These are phyloP conservation scores for Cercospora berteroae DNA, from an alignment of 2,329 filamentous ascomycete species.

Conservation along the genomic window DNA sequence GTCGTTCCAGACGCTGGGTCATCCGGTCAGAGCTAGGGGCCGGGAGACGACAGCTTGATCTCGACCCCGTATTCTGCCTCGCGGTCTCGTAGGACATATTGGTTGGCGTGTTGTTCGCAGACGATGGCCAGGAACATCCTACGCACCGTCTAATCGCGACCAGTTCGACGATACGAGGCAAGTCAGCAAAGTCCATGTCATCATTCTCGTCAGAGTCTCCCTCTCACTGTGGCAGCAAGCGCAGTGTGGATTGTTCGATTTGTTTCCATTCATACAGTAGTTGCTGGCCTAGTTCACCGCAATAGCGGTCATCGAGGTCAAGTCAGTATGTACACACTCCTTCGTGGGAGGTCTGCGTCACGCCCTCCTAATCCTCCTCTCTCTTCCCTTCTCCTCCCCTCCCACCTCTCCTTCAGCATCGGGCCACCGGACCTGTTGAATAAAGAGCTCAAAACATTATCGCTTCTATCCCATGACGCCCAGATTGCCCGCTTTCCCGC, in stretches of 20 bases:
- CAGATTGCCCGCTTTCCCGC: not conserved
- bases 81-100: not conserved
- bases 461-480: constrained; percentile 2
- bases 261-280: not conserved
- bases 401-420: constrained; percentile 3
- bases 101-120: no score
- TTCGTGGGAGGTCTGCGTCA: not conserved
- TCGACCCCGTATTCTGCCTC: not conserved
- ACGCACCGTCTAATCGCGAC: not conserved
- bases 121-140: not conserved
- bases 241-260: not conserved
- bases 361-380: not conserved
- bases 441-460: constrained; percentile 5
- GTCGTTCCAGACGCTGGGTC: not conserved
- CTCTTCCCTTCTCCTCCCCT: not conserved
- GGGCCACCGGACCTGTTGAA: not conserved
- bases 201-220: not conserved
- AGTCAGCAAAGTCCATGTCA: not conserved
- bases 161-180: not conserved
- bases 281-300: not conserved
- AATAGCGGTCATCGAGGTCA: not conserved
- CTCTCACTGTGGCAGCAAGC: not conserved
- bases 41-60: not conserved
- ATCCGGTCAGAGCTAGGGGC: no score
- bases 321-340: constrained; percentile 1